A percentile compares a stretch with the other conserved stretches of the same genome.
Evolutionary conservation across 163 green algal species (phyloP).

Genomic region (Prototheca cutis): DNA sequence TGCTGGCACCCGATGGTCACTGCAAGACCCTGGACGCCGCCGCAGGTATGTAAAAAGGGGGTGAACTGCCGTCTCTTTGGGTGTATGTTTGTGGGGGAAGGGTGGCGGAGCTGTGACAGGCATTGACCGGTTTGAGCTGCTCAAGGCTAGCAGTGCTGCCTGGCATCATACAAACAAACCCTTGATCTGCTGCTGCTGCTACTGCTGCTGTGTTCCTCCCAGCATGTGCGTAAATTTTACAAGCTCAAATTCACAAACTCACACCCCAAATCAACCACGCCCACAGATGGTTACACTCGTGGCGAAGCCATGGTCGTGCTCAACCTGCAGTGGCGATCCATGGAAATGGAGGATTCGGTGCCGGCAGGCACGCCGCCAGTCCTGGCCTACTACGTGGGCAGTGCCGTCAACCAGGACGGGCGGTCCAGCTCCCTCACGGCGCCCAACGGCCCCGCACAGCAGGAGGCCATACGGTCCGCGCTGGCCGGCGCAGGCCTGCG

Average conservation of each 20-base stretch:
- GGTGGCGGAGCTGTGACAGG: too few species aligned
- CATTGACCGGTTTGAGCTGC: too few species aligned
- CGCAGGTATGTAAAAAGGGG: constrained; percentile 79
- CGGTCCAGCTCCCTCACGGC: constrained; percentile 72
- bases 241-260: neutral
- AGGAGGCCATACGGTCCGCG: constrained; percentile 45
- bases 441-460: constrained; percentile 72
- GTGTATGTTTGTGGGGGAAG: too few species aligned
- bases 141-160: too few species aligned
- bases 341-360: neutral
- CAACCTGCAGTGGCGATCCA: constrained; percentile 29
- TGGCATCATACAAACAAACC: too few species aligned
- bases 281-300: constrained; percentile 74
- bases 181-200: too few species aligned
- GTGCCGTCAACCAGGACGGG: constrained; percentile 81
- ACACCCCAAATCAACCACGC: neutral
- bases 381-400: constrained; percentile 32
- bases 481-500: constrained; percentile 20
- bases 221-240: too few species aligned
- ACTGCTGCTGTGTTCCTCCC: too few species aligned
- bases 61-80: too few species aligned
- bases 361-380: neutral
- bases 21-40: constrained; percentile 82
- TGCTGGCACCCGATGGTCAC: constrained; percentile 71
- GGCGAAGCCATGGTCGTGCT: constrained; percentile 54